Percentiles rank a stretch among this genome's conserved stretches.
phyloP scores from a whole-genome alignment of 257 asterid genomes.

The Echium plantagineum region DNA sequence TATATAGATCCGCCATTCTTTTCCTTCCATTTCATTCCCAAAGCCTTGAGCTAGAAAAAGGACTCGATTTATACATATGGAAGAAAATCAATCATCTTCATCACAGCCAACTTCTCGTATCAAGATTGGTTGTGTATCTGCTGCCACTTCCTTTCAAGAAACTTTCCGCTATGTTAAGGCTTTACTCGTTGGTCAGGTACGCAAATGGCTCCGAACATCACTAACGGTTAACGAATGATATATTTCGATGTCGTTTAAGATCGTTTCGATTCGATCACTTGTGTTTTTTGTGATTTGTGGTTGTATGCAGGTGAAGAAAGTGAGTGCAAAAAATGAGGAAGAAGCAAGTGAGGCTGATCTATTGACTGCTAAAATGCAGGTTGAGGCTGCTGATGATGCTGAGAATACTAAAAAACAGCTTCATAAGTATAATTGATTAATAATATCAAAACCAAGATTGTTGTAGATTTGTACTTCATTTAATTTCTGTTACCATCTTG shows the following conservation, averaged over 20 bases:
- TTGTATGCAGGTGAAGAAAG: slow-evolving; percentile 26
- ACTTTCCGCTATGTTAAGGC: slow-evolving; percentile 20
- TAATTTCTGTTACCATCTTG: too few species aligned
- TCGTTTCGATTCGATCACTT: too few species aligned
- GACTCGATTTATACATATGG: neutral
- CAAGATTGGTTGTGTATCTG: slow-evolving; percentile 15
- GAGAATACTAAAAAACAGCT: slow-evolving; percentile 24
- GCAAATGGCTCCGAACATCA: too few species aligned
- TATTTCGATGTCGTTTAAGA: too few species aligned
- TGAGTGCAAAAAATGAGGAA: slow-evolving; percentile 24
- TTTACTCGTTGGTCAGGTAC: slow-evolving; percentile 19
- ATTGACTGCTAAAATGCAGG: slow-evolving; percentile 29
- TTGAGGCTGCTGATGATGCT: slow-evolving; percentile 36
- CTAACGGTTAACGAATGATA: too few species aligned
- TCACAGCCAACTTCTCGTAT: slow-evolving; percentile 9
- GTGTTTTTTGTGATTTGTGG: too few species aligned
- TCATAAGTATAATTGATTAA: slow-evolving; percentile 14
- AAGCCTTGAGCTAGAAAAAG: too few species aligned
- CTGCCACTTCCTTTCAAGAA: slow-evolving; percentile 17
- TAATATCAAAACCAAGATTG: neutral
- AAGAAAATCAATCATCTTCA: neutral
- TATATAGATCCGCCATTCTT: too few species aligned
- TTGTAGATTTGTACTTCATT: too few species aligned
- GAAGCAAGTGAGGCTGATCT: slow-evolving; percentile 30
- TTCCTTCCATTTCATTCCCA: too few species aligned